Evolutionary conservation across 202 grass and related monocot genomes (phyloP), one percentile per base, ranked within the genome.

Genomic region (Schoenoplectus triqueter): DNA sequence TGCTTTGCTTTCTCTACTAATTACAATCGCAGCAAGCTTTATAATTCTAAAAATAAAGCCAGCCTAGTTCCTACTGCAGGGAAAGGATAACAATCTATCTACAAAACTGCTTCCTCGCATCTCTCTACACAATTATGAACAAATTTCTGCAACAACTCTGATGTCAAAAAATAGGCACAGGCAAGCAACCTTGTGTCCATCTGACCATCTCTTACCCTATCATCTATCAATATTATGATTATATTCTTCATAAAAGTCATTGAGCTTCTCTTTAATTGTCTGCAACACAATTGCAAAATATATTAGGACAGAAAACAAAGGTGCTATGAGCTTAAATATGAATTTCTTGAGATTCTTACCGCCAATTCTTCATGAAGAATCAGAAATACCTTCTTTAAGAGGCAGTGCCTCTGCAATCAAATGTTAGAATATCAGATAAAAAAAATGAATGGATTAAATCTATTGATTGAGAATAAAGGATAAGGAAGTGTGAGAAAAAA

Each of bases 311-410:
- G 13, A 55, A 59, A 60, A 84, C 81, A 42, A 74, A 4, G 1
- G 11, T 60, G 14, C 13, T 60, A 17, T 60, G 2, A 79, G 40
- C 31, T 15, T 61, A 79, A 14, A 60, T 79, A 69, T 49, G 51
- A 66, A 73, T 46, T 62, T 78, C 18, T 62, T 47, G 6, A 64
- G 51, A 82, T 79, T 80, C 84, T 49, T 70, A 96, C 96, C 90
- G 76, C 82, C 80, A 96, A 64, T 83, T 99, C 96, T 80, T 99
- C 90, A 69, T 99, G 96, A 64, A 99, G 91, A 80, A 96, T 73
- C 64, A 91, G 4, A 51, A 99, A 96, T 22, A 99, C 86, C 80
- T 92, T 99, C 89, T 99, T 99, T 87, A 99, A 87, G 81, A 82
- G 89, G 78, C 88, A 91, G 86, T 99, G 89, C 80, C 86, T 94